Conservation (phyloP, 2,329 filamentous ascomycete genomes). For the Ceratocystiopsis brevicomis region DNA sequence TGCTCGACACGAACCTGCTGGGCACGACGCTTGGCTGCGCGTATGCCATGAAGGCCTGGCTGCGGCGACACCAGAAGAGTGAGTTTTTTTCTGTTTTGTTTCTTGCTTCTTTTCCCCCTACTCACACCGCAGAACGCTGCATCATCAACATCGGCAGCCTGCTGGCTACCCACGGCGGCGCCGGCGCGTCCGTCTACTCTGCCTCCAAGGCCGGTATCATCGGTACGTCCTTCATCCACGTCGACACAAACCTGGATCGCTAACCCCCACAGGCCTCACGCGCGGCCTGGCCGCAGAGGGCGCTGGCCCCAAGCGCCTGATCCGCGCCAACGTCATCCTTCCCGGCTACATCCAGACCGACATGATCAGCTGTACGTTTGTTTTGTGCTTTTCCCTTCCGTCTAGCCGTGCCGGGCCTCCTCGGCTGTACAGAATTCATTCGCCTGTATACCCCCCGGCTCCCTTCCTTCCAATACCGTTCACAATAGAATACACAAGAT, state of each 20-base stretch:
- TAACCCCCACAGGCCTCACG: slow-evolving; percentile 29
- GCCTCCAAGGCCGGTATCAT: slow-evolving; percentile 67
- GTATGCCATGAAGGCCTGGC: slow-evolving; percentile 16
- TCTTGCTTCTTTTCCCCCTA: not conserved
- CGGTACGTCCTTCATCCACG: slow-evolving; percentile 18
- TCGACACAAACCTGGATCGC: too few species aligned
- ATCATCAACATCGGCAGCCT: slow-evolving; percentile 73
- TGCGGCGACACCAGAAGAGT: not conserved
- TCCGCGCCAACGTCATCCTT: slow-evolving; percentile 64
- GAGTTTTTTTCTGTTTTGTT: too few species aligned
- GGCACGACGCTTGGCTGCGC: slow-evolving; percentile 45
- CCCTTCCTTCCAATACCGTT: too few species aligned
- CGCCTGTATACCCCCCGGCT: too few species aligned
- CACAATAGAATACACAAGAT: too few species aligned
- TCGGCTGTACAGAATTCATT: too few species aligned
- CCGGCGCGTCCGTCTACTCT: slow-evolving; percentile 52
- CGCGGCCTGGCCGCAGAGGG: slow-evolving; percentile 46
- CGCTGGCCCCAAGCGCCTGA: slow-evolving; percentile 26
- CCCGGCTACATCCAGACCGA: slow-evolving; percentile 69
- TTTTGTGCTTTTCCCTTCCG: too few species aligned
- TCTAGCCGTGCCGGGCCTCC: too few species aligned
- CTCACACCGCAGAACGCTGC: slow-evolving; percentile 19
- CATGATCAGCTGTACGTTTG: slow-evolving; percentile 51
- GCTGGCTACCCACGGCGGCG: slow-evolving; percentile 48
- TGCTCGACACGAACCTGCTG: slow-evolving; percentile 53